These are phyloP conservation scores for Metschnikowia cerradonensis DNA, from an alignment of 805 yeast species.

Conservation along the genomic window DNA sequence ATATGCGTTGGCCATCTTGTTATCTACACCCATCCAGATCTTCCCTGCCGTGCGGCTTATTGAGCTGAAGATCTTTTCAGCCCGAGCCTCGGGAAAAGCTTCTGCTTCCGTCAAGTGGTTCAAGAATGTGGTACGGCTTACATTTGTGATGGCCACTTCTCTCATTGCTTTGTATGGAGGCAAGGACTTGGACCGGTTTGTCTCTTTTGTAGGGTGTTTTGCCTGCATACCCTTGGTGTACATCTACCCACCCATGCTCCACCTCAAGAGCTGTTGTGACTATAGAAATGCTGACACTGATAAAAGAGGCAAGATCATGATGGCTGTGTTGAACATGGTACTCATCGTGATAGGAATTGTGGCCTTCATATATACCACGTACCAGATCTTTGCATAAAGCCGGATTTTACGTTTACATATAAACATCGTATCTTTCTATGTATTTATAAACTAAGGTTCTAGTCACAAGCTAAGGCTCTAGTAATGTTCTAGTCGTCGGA, in stretches of 20 bases:
- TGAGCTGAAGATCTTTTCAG: slow-evolving; percentile 54
- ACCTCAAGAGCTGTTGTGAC: slow-evolving; percentile 48
- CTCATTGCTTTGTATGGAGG: slow-evolving; percentile 65
- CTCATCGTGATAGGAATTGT: slow-evolving; percentile 54
- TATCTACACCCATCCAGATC: slow-evolving; percentile 77
- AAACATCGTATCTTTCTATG: neutral
- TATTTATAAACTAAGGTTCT: too few relatives aligned
- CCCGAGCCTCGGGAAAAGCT: slow-evolving; percentile 50
- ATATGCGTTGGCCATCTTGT: slow-evolving; percentile 68
- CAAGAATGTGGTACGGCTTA: slow-evolving; percentile 56
- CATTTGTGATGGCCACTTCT: slow-evolving; percentile 52
- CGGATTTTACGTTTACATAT: neutral
- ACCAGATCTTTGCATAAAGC: slow-evolving; percentile 10
- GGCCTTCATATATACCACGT: slow-evolving; percentile 67
- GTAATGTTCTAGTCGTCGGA: slow-evolving; percentile 7
- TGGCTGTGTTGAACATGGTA: slow-evolving; percentile 44
- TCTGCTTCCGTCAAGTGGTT: slow-evolving; percentile 56
- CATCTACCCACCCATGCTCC: slow-evolving; percentile 80
- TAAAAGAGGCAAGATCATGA: slow-evolving; percentile 29
- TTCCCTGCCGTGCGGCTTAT: slow-evolving; percentile 75
- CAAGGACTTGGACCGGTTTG: slow-evolving; percentile 64
- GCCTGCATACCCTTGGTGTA: slow-evolving; percentile 84
- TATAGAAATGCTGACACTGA: slow-evolving; percentile 18
- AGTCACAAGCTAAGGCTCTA: too few relatives aligned
- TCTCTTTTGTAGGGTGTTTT: slow-evolving; percentile 77